Conservation (phyloP, 2,329 filamentous ascomycete species). For the Ophiostoma australiae region DNA sequence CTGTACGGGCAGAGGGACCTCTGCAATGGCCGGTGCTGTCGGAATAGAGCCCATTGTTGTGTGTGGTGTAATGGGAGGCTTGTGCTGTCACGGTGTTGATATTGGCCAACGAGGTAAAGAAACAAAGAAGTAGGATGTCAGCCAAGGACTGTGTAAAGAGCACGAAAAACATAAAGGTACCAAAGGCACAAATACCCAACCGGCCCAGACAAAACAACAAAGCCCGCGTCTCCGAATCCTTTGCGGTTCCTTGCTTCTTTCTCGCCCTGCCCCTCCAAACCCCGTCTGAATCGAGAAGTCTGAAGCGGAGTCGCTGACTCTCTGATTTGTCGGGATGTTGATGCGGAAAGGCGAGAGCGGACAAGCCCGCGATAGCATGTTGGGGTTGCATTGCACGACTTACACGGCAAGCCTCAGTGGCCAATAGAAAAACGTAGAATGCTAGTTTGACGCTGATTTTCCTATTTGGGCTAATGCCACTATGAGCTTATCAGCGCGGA, state of each 20-base stretch:
- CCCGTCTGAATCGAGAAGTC: background rate
- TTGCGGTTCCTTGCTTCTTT: background rate
- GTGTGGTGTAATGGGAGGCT: background rate
- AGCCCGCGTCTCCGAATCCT: background rate
- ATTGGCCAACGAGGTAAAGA: background rate
- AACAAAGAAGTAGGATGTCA: background rate
- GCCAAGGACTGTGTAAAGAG: background rate
- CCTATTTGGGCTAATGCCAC: background rate
- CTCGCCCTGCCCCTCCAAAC: background rate
- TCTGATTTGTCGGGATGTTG: background rate
- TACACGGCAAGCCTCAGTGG: background rate
- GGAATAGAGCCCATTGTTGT: slow-evolving; percentile 23
- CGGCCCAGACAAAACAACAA: background rate
- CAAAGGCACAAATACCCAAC: background rate
- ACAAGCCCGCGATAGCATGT: slow-evolving; percentile 4
- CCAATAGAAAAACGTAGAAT: background rate
- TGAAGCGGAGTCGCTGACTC: background rate
- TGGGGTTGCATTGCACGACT: background rate
- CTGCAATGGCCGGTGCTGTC: background rate
- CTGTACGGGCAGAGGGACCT: slow-evolving; percentile 4
- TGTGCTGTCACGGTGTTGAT: background rate
- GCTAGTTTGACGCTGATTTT: background rate
- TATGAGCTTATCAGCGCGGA: slow-evolving; percentile 5
- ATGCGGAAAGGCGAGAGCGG: background rate
- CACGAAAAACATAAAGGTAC: background rate